Base-by-base conservation (phyloP, 192 early-diverging fungal genomes). In the Backusella psychrophila region DNA sequence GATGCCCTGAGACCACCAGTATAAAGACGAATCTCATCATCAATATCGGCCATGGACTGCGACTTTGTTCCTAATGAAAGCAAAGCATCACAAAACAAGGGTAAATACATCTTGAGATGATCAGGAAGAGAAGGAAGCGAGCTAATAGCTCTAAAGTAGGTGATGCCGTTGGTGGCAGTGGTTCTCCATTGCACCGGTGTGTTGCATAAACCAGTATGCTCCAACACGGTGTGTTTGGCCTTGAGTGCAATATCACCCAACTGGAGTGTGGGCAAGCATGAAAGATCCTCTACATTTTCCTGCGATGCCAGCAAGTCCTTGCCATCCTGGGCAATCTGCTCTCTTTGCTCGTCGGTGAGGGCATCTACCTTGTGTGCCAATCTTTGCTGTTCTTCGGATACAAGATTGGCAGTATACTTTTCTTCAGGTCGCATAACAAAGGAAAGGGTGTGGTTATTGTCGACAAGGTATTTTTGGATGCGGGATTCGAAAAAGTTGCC, bases 121-220 rank as follows among this genome's bases (percentile, higher is more conserved):
- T 77, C 73, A 15, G 78, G 73, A 23, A 79, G 36, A 3, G 87
- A 80, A 23, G 92, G 85, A 67, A 96, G 75, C 36, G 88, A 85
- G 75, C 91, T 92, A 71, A 92, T 92, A 0, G 90, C 84, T n/a
- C 88, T 86, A 63, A 96, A 85, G 81, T 98, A 98, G 38, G 95
- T 95, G 69, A 98, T 91, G 29, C 94, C 96, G 75, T 98, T 98
- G 41, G 97, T 98, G 4, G 89, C 76, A 0, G 96, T 91, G 6
- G 87, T 85, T 67, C 95, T 87, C 91, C 91, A 93, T 66, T 95
- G 93, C 34, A 94, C 89, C 31, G 90, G 87, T 12, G 86, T 77
- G 9, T 82, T 82, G 44, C 75, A 77, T n/a, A 87, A 66, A 14
- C 79, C 82, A 46, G 74, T 86, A 42, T 88, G 84, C 9, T 86